phyloP scores from a whole-genome alignment of 2,329 filamentous ascomycete genomes.

The Botrytis hyacinthi region DNA sequence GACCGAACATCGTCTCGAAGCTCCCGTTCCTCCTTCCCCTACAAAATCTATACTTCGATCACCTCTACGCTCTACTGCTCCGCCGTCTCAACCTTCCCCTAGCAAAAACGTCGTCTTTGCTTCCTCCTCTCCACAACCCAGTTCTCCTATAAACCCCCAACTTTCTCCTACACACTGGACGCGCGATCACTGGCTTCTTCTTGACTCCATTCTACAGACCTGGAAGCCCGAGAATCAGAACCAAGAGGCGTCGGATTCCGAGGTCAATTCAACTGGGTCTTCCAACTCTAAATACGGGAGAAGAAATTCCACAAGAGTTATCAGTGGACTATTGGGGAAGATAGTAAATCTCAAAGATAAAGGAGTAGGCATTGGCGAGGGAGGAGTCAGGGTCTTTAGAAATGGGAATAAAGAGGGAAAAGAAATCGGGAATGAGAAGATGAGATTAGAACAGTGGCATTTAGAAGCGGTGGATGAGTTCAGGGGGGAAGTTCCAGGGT shows the following conservation, averaged over 20 bases:
- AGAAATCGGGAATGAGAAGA: constrained; percentile 26
- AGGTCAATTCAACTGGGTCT: constrained; percentile 8
- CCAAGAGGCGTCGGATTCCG: background rate
- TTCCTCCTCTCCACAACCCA: constrained; percentile 36
- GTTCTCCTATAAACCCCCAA: constrained; percentile 25
- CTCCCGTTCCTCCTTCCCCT: constrained; percentile 28
- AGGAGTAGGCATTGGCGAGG: constrained; percentile 10
- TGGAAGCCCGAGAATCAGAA: constrained; percentile 33
- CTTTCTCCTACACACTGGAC: constrained; percentile 36
- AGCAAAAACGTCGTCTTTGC: constrained; percentile 37
- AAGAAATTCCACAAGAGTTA: constrained; percentile 36
- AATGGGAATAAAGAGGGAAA: constrained; percentile 5
- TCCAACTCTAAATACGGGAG: constrained; percentile 21
- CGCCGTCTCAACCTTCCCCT: constrained; percentile 23
- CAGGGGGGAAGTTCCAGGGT: constrained; percentile 34
- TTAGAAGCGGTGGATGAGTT: constrained; percentile 40
- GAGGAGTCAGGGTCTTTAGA: background rate
- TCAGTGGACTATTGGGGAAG: constrained; percentile 36
- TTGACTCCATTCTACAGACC: constrained; percentile 33
- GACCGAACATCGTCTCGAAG: constrained; percentile 27
- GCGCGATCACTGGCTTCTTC: constrained; percentile 36
- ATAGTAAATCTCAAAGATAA: constrained; percentile 23
- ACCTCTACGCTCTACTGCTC: constrained; percentile 30
- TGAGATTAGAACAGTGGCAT: constrained; percentile 39
- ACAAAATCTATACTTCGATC: constrained; percentile 38